Evolutionary conservation across 306 rosid genomes (phyloP), one percentile per base, ranked within the genome.

Genomic region (Gastrolobium bilobum): DNA sequence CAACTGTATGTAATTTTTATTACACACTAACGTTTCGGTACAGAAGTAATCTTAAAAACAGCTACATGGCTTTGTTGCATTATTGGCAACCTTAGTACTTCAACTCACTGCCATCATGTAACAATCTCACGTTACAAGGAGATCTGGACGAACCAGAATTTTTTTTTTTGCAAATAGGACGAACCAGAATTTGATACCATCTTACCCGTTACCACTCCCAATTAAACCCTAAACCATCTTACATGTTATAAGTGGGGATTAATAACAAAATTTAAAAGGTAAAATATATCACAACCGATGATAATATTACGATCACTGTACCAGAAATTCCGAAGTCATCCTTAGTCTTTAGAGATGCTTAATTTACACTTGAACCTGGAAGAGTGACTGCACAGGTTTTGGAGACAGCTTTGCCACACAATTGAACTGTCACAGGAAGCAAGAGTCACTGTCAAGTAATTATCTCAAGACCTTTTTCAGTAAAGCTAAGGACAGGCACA

Each of bases 391-490:
- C 71, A 79, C 87, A 2, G 84, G 83, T 82, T 84, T 79, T 48
- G 79, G 75, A n/a, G 93, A 76, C 58, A 91, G 71, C 7, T 79
- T 72, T 62, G 98, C 92, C 79, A 93, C 93, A 46, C 91, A 46
- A 64, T 93, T 90, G 89, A 88, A 93, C 98, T 93, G 97, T 69
- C 80, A 86, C 37, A 40, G 31, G 43, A 85, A 54, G 61, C 81
- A 83, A 33, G 73, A 39, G 35, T 83, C 60, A 46, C 13, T 13
- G 56, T 78, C 81, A 78, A 31, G 53, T 77, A 47, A 37, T 8
- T 50, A 52, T 80, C 30, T 34, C 50, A n/a, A 26, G 7, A 7
- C 40, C 60, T 61, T 60, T 52, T 59, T 77, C 60, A 68, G 30
- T 59, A 59, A 60, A 38, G 51, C 64, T 29, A 69, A 75, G 53